Conservation (phyloP, 768 basidiomycete genomes). For the Pleurotus giganteus region DNA sequence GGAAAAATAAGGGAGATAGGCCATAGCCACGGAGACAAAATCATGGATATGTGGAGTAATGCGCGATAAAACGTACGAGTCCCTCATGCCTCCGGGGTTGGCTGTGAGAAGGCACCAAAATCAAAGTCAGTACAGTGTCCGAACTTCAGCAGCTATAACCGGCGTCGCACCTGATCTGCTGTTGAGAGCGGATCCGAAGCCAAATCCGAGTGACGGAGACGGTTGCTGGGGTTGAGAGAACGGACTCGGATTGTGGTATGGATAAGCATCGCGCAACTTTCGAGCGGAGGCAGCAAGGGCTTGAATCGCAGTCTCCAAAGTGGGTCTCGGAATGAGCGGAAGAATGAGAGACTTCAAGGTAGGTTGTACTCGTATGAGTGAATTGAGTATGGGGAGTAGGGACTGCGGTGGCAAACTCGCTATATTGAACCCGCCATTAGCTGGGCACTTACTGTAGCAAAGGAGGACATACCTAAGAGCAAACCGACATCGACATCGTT, state of each 20-base stretch:
- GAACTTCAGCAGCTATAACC: conserved; percentile 5
- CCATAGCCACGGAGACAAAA: conserved; percentile 72
- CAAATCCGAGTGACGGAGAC: conserved; percentile 29
- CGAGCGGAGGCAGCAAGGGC: conserved; percentile 65
- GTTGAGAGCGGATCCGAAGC: conserved; percentile 26
- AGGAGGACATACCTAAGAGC: conserved; percentile 58
- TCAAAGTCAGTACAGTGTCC: conserved; percentile 12
- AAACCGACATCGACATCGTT: conserved; percentile 79
- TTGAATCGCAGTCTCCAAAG: conserved; percentile 70
- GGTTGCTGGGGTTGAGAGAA: conserved; percentile 22
- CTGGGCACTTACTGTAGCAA: background rate
- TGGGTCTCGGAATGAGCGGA: conserved; percentile 81
- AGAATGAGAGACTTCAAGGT: conserved; percentile 69
- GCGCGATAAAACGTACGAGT: conserved; percentile 74
- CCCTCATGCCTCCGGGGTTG: conserved; percentile 66
- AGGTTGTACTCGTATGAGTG: conserved; percentile 67
- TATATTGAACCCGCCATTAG: conserved; percentile 27
- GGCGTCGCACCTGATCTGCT: conserved; percentile 10
- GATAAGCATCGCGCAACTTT: conserved; percentile 79
- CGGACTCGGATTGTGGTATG: conserved; percentile 61
- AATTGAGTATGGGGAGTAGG: conserved; percentile 67
- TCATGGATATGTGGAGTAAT: conserved; percentile 74
- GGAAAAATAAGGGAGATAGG: conserved; percentile 86
- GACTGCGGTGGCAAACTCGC: conserved; percentile 80
- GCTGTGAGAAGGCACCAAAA: background rate